These are phyloP conservation scores for Xylaria sp. DNA, from an alignment of 2,329 filamentous ascomycete species.

Conservation along the genomic window DNA sequence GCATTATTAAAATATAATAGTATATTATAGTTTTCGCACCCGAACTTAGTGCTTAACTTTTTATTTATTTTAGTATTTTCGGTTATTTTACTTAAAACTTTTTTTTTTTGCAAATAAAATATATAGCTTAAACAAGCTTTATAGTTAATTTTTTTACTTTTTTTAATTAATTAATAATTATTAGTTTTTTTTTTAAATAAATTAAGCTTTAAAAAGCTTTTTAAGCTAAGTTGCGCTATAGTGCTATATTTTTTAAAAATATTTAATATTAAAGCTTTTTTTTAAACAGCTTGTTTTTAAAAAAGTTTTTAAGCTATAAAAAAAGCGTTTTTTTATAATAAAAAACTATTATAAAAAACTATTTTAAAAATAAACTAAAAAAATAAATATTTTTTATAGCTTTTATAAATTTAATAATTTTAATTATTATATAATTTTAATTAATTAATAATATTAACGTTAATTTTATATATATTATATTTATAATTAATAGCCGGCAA, in stretches of 20 bases:
- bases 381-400: constrained; percentile 3
- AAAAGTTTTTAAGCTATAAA: no score
- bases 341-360: neutral
- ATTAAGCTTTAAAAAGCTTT: no score
- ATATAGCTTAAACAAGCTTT: neutral
- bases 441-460: constrained; percentile 1
- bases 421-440: neutral
- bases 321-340: constrained; percentile 2
- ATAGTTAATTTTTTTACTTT: neutral
- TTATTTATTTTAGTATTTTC: neutral
- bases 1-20: no score
- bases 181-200: neutral
- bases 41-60: no score
- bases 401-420: neutral
- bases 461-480: neutral
- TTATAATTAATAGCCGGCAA: neutral
- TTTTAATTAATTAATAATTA: neutral
- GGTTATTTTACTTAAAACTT: no score
- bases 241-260: neutral
- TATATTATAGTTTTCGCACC: no score
- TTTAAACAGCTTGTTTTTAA: neutral
- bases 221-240: no score
- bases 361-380: constrained; percentile 10
- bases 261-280: neutral
- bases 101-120: no score